phyloP scores from a whole-genome alignment of 2,329 filamentous ascomycete species.

The Colletotrichum sp. region DNA sequence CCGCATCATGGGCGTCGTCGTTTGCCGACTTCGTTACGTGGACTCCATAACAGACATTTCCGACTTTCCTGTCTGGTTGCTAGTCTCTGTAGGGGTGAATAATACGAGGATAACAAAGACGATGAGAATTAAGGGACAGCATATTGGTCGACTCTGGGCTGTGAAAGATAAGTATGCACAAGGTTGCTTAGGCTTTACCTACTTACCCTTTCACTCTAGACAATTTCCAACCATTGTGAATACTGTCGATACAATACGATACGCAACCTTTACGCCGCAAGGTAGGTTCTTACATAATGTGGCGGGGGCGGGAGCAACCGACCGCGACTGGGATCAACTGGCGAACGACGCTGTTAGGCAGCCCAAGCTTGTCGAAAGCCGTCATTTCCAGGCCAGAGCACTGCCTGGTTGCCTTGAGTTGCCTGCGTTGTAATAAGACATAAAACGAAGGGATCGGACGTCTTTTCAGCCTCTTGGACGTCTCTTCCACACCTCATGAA shows the following conservation, averaged over 20 bases:
- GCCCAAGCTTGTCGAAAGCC: neutral
- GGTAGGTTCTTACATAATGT: slow-evolving; percentile 1
- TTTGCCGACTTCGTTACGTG: neutral
- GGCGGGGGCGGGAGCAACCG: slow-evolving; percentile 6
- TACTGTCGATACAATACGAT: neutral
- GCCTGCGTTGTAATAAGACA: neutral
- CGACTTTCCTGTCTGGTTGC: neutral
- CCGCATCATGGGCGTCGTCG: neutral
- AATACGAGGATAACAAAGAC: too few species aligned
- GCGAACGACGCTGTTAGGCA: neutral
- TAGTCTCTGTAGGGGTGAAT: neutral
- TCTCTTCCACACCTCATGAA: neutral
- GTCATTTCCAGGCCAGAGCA: neutral
- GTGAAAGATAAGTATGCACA: too few species aligned
- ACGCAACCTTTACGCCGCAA: neutral
- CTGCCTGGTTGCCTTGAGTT: slow-evolving; percentile 4
- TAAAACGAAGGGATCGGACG: neutral
- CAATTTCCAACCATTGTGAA: neutral
- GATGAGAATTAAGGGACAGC: too few species aligned
- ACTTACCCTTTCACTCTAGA: too few species aligned
- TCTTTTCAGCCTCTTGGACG: slow-evolving; percentile 7
- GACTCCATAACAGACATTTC: neutral
- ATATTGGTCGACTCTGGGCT: too few species aligned
- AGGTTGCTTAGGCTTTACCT: too few species aligned
- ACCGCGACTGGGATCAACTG: neutral